Percentiles rank a stretch among this genome's conserved stretches.
Conservation (phyloP, 139 green algal species). For the Asterochloris erici region DNA sequence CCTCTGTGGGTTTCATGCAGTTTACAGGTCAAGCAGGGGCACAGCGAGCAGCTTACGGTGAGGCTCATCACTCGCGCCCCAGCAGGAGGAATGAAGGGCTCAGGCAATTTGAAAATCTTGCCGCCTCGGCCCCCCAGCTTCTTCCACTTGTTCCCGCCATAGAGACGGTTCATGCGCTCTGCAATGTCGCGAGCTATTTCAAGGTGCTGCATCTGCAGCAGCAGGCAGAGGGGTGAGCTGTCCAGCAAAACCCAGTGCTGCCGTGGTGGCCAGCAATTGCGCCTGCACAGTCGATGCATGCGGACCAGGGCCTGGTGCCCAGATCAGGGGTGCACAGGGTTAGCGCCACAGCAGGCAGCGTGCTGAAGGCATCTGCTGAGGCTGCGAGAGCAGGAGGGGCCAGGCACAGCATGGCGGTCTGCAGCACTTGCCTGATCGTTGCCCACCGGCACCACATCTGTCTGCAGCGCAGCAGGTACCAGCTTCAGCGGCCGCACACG, state of each 20-base stretch:
- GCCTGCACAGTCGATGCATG: no score
- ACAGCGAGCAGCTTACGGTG: constrained; percentile 37
- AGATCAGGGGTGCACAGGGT: no score
- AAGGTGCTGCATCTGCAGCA: constrained; percentile 95
- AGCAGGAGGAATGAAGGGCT: constrained; percentile 88
- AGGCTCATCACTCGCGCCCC: constrained; percentile 96
- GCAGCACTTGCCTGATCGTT: constrained; percentile 10
- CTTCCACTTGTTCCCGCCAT: constrained; percentile 94
- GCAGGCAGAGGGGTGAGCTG: not conserved
- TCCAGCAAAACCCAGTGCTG: not conserved
- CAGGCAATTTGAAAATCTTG: constrained; percentile 77
- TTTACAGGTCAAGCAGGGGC: no score
- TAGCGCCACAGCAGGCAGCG: no score
- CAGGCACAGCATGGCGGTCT: no score
- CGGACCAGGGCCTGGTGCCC: no score
- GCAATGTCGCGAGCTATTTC: constrained; percentile 63
- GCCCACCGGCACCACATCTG: constrained; percentile 93
- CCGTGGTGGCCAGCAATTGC: no score
- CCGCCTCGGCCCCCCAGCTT: constrained; percentile 89
- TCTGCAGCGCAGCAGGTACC: constrained; percentile 42
- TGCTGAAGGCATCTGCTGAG: no score
- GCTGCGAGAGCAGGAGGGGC: no score
- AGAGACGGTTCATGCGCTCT: constrained; percentile 85
- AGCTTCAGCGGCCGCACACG: not conserved
- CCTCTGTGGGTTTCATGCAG: no score